Evolutionary conservation across 306 rosid genomes (phyloP).

Genomic region (Inga laurina): DNA sequence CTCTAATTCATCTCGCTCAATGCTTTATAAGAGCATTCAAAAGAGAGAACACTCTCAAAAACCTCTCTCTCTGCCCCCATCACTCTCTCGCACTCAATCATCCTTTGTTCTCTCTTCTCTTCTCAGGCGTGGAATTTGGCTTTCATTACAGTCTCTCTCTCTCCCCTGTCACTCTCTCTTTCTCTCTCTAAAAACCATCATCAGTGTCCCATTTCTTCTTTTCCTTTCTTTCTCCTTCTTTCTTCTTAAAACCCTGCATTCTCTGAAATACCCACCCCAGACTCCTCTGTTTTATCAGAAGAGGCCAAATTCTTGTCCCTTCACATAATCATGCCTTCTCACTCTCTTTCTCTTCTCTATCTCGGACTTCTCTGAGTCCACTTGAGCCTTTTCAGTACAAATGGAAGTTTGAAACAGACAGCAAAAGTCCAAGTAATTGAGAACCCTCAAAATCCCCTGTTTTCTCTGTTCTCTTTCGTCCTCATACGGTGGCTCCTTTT

Average conservation of each 20-base stretch:
- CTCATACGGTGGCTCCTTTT: neutral
- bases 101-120: conserved; percentile 52
- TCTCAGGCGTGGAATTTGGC: conserved; percentile 84
- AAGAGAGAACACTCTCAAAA: conserved; percentile 39
- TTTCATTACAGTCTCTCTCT: conserved; percentile 67
- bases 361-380: neutral
- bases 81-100: conserved; percentile 50
- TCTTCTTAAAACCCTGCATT: conserved; percentile 36
- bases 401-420: conserved; percentile 55
- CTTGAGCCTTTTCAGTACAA: conserved; percentile 39
- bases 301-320: conserved; percentile 37
- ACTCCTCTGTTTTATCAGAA: conserved; percentile 40
- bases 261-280: conserved; percentile 27
- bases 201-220: conserved; percentile 55
- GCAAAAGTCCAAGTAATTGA: conserved; percentile 53
- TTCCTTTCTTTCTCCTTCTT: conserved; percentile 38
- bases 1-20: conserved; percentile 10
- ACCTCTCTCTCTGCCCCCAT: conserved; percentile 17
- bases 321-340: conserved; percentile 47
- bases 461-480: conserved; percentile 28
- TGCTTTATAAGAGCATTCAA: conserved; percentile 64
- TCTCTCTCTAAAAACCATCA: conserved; percentile 50
- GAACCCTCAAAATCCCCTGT: conserved; percentile 48
- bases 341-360: conserved; percentile 21
- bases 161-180: neutral